Evolutionary conservation across 1,284 basidiomycete species (phyloP), one percentile per base, ranked within the genome.

Genomic region (Somion occarium): DNA sequence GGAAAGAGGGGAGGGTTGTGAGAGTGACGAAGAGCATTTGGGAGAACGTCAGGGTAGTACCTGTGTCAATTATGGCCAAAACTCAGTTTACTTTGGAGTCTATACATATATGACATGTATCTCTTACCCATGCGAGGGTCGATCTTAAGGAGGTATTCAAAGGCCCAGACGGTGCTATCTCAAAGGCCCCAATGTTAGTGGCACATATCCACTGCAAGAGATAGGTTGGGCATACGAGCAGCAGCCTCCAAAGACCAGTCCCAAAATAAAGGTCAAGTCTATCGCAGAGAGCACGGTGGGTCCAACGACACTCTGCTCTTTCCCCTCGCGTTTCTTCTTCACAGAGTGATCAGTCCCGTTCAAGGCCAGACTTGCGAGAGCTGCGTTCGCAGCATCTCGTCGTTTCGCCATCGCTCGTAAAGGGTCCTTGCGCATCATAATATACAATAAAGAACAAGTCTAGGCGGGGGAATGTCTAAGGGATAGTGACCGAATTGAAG

Each of bases 11-110:
- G 11, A 87, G 64, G 3, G 78, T 75, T 51, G 82, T 80, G 9
- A 79, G 46, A 1, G 88, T 78, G 47, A 92, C 86, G 68, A 90
- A 92, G 26, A 83, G 56, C 79, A 91, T 90, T 69, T 93, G 91
- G 3, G 83, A 82, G 68, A 93, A 91, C 2, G 90, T 92, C 44
- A 93, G 77, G 23, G 89, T 84, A n/a, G 88, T 85, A 20, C 89
- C 90, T 91, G 57, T 13, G 15, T 34, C 9, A 5, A 23, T 48
- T 22, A 30, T 34, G 7, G 41, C 51, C 44, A 46, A 41, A 12
- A 54, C 42, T n/a, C 30, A 43, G 24, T 37, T 23, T 22, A 38
- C 15, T 24, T 46, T 15, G 9, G 11, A n/a, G n/a, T 37, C 34
- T 37, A 37, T 37, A n/a, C 34, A 11, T 37, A n/a, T n/a, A 11